Conservation (phyloP, 352 stramenopile species). For the Phytophthora pinifolia region DNA sequence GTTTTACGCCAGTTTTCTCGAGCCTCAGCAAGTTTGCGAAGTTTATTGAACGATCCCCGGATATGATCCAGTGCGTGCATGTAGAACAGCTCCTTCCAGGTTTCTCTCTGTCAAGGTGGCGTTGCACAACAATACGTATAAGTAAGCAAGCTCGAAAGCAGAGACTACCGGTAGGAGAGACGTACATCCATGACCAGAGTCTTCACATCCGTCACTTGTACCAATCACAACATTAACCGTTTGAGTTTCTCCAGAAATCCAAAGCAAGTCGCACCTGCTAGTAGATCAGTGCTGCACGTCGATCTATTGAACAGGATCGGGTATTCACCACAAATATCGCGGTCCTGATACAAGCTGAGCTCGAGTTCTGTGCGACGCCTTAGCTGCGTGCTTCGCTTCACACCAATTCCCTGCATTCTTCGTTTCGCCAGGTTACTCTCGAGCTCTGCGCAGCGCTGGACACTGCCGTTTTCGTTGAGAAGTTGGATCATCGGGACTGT, state of each 20-base stretch:
- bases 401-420: slow-evolving; percentile 27
- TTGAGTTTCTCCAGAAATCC: background rate
- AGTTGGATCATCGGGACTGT: slow-evolving; percentile 67
- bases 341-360: slow-evolving; percentile 77
- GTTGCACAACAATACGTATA: background rate
- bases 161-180: too few species aligned
- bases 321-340: slow-evolving; percentile 78
- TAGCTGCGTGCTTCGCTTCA: slow-evolving; percentile 40
- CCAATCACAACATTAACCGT: background rate
- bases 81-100: slow-evolving; percentile 79
- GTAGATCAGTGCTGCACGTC: slow-evolving; percentile 62
- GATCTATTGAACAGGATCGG: slow-evolving; percentile 64
- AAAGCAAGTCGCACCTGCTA: slow-evolving; percentile 33
- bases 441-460: slow-evolving; percentile 37
- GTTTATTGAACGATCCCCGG: slow-evolving; percentile 47
- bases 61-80: slow-evolving; percentile 77
- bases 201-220: slow-evolving; percentile 72
- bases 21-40: slow-evolving; percentile 61
- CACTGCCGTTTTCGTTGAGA: slow-evolving; percentile 62
- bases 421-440: slow-evolving; percentile 32
- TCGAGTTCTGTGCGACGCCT: slow-evolving; percentile 60
- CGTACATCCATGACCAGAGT: slow-evolving; percentile 77
- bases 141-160: background rate
- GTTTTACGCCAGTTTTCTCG: slow-evolving; percentile 80
- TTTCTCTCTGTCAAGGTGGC: slow-evolving; percentile 47